Base-by-base conservation (phyloP, 306 rosid genomes). In the Dicorynia guianensis region DNA sequence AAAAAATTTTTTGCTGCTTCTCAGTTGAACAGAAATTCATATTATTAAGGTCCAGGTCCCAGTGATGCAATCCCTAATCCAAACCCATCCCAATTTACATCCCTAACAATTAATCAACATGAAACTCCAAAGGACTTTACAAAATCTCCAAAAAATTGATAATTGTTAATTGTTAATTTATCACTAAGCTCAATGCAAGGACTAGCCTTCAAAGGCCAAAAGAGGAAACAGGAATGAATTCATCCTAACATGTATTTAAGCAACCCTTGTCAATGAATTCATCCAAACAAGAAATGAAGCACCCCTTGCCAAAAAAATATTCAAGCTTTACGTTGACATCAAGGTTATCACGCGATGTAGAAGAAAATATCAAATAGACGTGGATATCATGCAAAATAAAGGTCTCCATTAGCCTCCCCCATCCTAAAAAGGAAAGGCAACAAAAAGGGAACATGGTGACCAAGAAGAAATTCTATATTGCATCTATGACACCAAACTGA, bases 191-290 rank as follows among this genome's bases (percentile, higher is more conserved):
- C 11, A 48, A 47, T 49, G 17, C 30, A 69, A 10, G 15, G 60
- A 19, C 71, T 17, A 49, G 62, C 42, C 54, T 12, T n/a, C 36
- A 12, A 34, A 60, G 36, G 36, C 5, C 44, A 8, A 59, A 4
- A 8, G 15, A 36, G 7, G 18, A 18, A 71, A 65, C 9, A 14
- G 33, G 25, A 14, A 50, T 43, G 39, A 64, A 47, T 6, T 63
- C 71, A 64, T 48, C 56, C 68, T 47, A 47, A 46, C 20, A 64
- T 55, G 17, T 18, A 30, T 18, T 35, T 10, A n/a, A n/a, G 19
- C 10, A 25, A 1, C 30, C 30, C 1, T 25, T 25, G 30, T 14
- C 7, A 17, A n/a, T 43, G 39, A 64, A 47, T 6, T 63, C 71
- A 64, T 48, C 56, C 68, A 56, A 47, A 46, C 20, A 64, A 63